Conservation (phyloP, 1,139 yeast genomes). For the Saccharomycopsis hybrid region DNA sequence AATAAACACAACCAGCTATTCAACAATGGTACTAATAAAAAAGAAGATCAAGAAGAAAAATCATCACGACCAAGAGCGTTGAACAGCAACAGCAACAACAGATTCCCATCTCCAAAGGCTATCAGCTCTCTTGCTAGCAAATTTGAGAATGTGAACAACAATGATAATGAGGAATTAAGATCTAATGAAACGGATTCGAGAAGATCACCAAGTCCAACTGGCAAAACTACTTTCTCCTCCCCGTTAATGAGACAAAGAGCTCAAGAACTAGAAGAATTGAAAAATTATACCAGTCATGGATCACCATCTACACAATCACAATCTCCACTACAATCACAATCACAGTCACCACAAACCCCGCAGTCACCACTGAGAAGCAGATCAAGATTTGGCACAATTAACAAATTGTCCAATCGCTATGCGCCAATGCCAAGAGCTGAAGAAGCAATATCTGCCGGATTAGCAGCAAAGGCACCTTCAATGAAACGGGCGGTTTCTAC, state of each 20-base stretch:
- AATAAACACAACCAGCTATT: constrained; percentile 6
- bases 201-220: neutral
- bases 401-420: neutral
- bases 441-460: constrained; percentile 10
- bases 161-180: neutral
- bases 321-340: neutral
- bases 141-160: constrained; percentile 5
- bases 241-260: neutral
- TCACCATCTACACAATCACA: neutral
- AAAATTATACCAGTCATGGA: neutral
- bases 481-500: neutral
- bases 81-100: neutral
- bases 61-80: too few species aligned
- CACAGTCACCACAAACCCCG: neutral
- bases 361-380: neutral
- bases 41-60: too few species aligned
- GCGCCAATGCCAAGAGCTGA: constrained; percentile 13
- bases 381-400: constrained; percentile 6
- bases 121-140: constrained; percentile 11
- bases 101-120: constrained; percentile 3
- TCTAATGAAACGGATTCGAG: neutral
- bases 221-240: too few species aligned
- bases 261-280: neutral
- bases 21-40: neutral
- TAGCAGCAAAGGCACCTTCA: constrained; percentile 10